Percentiles rank a stretch among this genome's conserved stretches.
Evolutionary conservation across 495 filamentous ascomycete species (phyloP).

Genomic region (Astrocystis sublimbata): DNA sequence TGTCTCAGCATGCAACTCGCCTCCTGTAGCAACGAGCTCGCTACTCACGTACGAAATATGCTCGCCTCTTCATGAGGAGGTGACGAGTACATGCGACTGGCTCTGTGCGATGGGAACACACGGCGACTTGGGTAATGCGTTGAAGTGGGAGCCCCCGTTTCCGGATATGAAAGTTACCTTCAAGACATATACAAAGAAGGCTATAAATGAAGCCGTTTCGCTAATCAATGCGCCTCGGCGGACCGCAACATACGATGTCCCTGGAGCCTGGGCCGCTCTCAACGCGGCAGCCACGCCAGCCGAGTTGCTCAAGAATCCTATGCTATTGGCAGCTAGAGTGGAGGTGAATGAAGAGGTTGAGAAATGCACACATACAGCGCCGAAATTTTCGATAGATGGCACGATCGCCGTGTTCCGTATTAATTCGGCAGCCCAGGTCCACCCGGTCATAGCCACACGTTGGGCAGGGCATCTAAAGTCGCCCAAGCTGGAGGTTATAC

Average conservation of each 20-base stretch:
- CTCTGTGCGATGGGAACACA: slow-evolving; percentile 59
- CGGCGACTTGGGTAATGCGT: slow-evolving; percentile 57
- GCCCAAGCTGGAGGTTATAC: slow-evolving; percentile 53
- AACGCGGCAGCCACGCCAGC: slow-evolving; percentile 36
- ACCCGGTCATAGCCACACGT: slow-evolving; percentile 60
- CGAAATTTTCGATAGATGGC: slow-evolving; percentile 57
- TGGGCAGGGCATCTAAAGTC: slow-evolving; percentile 57
- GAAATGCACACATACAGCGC: slow-evolving; percentile 53
- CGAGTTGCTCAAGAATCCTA: slow-evolving; percentile 46
- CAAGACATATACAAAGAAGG: slow-evolving; percentile 57
- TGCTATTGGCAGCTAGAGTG: slow-evolving; percentile 45
- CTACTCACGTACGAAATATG: slow-evolving; percentile 61
- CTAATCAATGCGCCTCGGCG: slow-evolving; percentile 60
- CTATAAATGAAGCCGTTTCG: slow-evolving; percentile 56
- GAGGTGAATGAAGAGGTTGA: slow-evolving; percentile 59
- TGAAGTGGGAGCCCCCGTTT: slow-evolving; percentile 61
- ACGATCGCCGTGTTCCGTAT: slow-evolving; percentile 60
- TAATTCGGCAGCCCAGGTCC: slow-evolving; percentile 53
- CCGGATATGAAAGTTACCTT: slow-evolving; percentile 57
- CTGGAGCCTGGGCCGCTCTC: slow-evolving; percentile 56
- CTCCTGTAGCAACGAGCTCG: slow-evolving; percentile 58
- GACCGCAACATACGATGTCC: slow-evolving; percentile 54
- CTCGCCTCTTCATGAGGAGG: slow-evolving; percentile 44
- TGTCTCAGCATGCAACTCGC: slow-evolving; percentile 56
- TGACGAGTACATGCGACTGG: slow-evolving; percentile 50